Conservation (phyloP, 164 flowering plant genomes). For the Houttuynia cordata region DNA sequence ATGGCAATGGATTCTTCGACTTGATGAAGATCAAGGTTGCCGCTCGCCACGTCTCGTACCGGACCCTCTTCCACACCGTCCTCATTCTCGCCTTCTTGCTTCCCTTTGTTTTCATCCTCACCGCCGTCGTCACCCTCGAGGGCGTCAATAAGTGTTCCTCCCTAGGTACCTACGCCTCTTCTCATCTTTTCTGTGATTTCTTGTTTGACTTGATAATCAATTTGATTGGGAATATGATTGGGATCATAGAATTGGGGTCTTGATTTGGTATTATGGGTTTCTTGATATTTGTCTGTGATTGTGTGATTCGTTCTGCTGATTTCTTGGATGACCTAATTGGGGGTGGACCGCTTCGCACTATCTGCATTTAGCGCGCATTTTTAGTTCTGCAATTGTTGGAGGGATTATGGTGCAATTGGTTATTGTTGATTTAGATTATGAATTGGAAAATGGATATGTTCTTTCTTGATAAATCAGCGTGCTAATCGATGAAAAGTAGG, state of each 20-base stretch:
- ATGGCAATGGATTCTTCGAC: conserved; percentile 67
- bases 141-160: conserved; percentile 99
- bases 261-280: too few species aligned
- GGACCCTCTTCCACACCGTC: conserved; percentile 82
- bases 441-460: neutral
- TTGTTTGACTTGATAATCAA: neutral
- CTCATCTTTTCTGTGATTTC: neutral
- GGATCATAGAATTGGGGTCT: too few species aligned
- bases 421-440: too few species aligned
- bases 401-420: neutral
- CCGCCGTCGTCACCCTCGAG: conserved; percentile 95
- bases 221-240: too few species aligned
- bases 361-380: neutral
- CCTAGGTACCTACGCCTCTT: conserved; percentile 39
- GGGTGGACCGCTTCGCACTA: too few species aligned
- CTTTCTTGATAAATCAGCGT: too few species aligned
- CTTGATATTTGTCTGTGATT: too few species aligned
- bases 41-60: conserved; percentile 84
- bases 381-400: neutral
- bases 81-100: conserved; percentile 77
- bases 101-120: conserved; percentile 95
- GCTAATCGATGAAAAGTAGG: too few species aligned
- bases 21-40: conserved; percentile 99
- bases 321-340: too few species aligned
- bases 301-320: too few species aligned